phyloP scores from a whole-genome alignment of 2,329 filamentous ascomycete genomes.

The Arachnopeziza araneosa region DNA sequence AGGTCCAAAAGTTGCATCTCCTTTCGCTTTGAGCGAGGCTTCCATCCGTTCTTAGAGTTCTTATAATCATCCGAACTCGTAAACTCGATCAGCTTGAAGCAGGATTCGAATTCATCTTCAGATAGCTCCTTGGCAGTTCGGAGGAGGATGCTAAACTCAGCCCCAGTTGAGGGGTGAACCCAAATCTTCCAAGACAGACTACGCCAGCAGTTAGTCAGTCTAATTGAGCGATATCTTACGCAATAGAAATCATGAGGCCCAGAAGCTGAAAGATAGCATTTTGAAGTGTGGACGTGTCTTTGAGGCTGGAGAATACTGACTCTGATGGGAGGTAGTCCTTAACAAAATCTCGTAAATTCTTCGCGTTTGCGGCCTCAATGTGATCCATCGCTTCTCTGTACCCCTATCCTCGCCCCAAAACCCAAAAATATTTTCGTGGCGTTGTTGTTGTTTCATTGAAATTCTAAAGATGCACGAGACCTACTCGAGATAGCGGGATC shows the following conservation, averaged over 20 bases:
- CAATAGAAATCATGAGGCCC: not conserved
- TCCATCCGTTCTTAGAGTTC: slow-evolving; percentile 58
- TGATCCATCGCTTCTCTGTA: slow-evolving; percentile 3
- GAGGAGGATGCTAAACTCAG: slow-evolving; percentile 41
- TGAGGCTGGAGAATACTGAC: slow-evolving; percentile 31
- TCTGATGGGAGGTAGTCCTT: slow-evolving; percentile 41
- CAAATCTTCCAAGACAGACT: slow-evolving; percentile 33
- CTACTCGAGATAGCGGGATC: slow-evolving; percentile 2
- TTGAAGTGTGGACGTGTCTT: not conserved
- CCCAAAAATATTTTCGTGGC: not conserved
- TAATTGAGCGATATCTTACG: not conserved
- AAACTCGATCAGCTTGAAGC: slow-evolving; percentile 51
- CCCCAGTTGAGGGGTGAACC: slow-evolving; percentile 43
- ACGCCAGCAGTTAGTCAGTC: not conserved
- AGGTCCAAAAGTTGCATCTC: slow-evolving; percentile 67
- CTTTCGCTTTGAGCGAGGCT: slow-evolving; percentile 49
- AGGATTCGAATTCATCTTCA: slow-evolving; percentile 43
- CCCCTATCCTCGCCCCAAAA: not conserved
- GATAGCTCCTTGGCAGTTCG: slow-evolving; percentile 35
- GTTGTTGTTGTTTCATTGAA: not conserved
- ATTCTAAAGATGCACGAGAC: not conserved
- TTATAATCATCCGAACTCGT: slow-evolving; percentile 63
- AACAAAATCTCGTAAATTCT: slow-evolving; percentile 44
- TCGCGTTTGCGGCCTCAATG: slow-evolving; percentile 45
- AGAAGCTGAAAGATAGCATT: not conserved